A percentile compares a stretch with the other conserved stretches of the same genome.
These are phyloP conservation scores for Tuber calosporum DNA, from an alignment of 495 filamentous ascomycete genomes.

Conservation along the genomic window DNA sequence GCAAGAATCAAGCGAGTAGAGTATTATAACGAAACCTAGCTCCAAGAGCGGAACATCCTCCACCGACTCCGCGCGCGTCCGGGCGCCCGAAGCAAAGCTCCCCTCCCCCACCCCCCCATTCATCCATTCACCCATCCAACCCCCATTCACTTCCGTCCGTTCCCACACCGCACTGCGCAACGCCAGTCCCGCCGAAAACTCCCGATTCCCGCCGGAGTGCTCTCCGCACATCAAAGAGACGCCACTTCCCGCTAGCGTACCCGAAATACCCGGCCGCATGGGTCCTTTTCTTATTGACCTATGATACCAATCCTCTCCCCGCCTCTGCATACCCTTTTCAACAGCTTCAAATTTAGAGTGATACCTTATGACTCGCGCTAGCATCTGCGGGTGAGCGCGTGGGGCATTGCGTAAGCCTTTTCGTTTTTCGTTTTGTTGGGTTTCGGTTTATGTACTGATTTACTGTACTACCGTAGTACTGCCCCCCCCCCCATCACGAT, in stretches of 20 bases:
- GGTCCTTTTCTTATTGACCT: background rate
- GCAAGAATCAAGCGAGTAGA: background rate
- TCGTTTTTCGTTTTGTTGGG: background rate
- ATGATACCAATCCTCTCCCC: background rate
- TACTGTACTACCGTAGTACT: background rate
- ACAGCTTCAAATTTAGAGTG: background rate
- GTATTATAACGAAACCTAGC: background rate
- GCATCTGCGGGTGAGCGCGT: background rate
- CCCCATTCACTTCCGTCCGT: background rate
- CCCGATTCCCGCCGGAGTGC: constrained; percentile 1
- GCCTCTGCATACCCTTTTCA: background rate
- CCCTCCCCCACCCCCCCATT: background rate
- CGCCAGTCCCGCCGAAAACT: background rate
- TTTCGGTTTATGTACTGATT: background rate
- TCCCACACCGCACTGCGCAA: background rate
- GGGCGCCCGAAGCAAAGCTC: background rate
- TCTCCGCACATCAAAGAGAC: background rate
- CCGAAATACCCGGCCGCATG: background rate
- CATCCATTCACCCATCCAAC: background rate
- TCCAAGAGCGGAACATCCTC: background rate
- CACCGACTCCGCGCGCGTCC: background rate
- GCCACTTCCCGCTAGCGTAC: background rate
- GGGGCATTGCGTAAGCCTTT: background rate
- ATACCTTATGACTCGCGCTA: background rate
- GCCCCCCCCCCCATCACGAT: background rate